phyloP scores from a whole-genome alignment of 179 eudicot genomes.

The Heliamphora pulchella region DNA sequence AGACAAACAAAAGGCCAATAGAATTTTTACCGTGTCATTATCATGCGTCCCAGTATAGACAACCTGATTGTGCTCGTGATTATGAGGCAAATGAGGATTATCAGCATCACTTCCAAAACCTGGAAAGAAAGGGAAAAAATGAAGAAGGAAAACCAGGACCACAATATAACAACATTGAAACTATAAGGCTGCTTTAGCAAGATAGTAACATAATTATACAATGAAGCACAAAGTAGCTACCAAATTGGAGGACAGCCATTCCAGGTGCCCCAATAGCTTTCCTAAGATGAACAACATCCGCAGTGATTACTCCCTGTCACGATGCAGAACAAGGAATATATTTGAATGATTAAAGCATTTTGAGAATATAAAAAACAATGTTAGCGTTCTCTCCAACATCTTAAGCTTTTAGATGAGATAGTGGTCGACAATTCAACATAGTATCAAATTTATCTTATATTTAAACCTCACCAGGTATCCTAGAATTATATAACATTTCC shows the following conservation, averaged over 20 bases:
- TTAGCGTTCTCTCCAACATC: no score
- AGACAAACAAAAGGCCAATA: conserved; percentile 2
- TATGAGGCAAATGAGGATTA: conserved; percentile 93
- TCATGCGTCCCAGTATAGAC: conserved; percentile 98
- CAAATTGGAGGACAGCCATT: conserved; percentile 99
- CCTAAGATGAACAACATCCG: conserved; percentile 84
- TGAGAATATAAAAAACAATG: no score
- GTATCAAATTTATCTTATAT: no score
- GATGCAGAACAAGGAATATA: conserved; percentile 2
- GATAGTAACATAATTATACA: neutral
- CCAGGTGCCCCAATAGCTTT: conserved; percentile 94
- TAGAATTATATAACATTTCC: no score
- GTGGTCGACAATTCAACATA: no score
- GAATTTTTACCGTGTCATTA: conserved; percentile 73
- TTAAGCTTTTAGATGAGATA: no score
- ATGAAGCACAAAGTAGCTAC: conserved; percentile 32
- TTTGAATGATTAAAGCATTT: conserved; percentile 5
- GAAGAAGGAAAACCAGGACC: neutral
- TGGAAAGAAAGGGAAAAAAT: conserved; percentile 22
- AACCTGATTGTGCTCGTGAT: conserved; percentile 89
- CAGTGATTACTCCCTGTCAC: conserved; percentile 91
- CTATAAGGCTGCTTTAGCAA: neutral
- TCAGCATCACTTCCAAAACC: conserved; percentile 94
- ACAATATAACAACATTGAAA: neutral
- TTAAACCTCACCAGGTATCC: no score